These are phyloP conservation scores for Talaromyces nanjingensis DNA, from an alignment of 495 filamentous ascomycete genomes.

Conservation along the genomic window DNA sequence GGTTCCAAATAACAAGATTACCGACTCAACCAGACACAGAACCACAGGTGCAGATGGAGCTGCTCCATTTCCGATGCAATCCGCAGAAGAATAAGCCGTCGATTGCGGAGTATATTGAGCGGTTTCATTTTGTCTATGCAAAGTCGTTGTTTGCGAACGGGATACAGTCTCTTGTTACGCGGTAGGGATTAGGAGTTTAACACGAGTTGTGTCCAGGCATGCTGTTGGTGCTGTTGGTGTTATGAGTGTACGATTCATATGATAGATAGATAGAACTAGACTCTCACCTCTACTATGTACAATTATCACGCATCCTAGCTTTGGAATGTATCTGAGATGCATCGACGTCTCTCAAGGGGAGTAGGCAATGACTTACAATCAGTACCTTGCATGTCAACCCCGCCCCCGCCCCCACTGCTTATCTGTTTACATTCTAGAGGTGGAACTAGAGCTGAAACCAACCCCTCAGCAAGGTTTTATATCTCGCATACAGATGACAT, in stretches of 20 bases:
- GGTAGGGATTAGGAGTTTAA: background rate
- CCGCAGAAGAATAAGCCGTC: slow-evolving; percentile 12
- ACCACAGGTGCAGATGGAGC: slow-evolving; percentile 11
- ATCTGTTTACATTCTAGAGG: background rate
- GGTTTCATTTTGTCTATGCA: slow-evolving; percentile 17
- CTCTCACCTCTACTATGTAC: background rate
- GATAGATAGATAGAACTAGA: background rate
- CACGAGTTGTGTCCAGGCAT: background rate
- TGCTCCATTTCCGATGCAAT: slow-evolving; percentile 16
- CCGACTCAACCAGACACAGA: background rate
- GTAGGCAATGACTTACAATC: background rate
- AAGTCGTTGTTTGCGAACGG: slow-evolving; percentile 18
- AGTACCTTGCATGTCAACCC: background rate
- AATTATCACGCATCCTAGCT: background rate
- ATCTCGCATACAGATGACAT: background rate
- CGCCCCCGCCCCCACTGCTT: background rate
- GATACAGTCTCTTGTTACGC: slow-evolving; percentile 9
- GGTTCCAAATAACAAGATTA: slow-evolving; percentile 15
- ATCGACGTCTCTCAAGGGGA: background rate
- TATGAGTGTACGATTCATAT: background rate
- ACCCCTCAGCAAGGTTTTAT: background rate
- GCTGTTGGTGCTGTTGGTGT: background rate
- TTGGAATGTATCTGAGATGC: background rate
- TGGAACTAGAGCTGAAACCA: background rate
- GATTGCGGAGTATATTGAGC: slow-evolving; percentile 6